phyloP scores from a whole-genome alignment of 1,139 yeast genomes.

The Suhomyces taliae region DNA sequence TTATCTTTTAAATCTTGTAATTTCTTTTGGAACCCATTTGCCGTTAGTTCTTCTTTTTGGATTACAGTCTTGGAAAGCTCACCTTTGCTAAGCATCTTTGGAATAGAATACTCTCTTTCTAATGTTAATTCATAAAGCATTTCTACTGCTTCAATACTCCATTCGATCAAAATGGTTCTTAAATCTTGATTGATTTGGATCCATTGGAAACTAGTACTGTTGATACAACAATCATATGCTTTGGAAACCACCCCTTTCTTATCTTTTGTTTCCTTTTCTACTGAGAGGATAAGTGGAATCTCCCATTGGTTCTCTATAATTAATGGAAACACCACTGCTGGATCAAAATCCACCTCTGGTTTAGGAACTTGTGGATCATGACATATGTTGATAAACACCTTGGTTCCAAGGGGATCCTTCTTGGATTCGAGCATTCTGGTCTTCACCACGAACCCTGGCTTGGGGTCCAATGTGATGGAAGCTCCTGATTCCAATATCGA shows the following conservation, averaged over 20 bases:
- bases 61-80: slow-evolving; percentile 39
- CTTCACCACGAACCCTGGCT: slow-evolving; percentile 66
- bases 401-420: slow-evolving; percentile 41
- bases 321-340: slow-evolving; percentile 59
- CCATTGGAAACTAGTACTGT: slow-evolving; percentile 62
- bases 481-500: slow-evolving; percentile 10
- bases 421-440: slow-evolving; percentile 45
- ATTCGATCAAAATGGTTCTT: slow-evolving; percentile 50
- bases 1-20: slow-evolving; percentile 34
- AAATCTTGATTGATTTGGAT: slow-evolving; percentile 54
- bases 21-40: slow-evolving; percentile 33
- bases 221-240: slow-evolving; percentile 77
- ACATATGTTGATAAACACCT: slow-evolving; percentile 79
- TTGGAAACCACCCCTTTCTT: slow-evolving; percentile 66
- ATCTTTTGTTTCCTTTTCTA: slow-evolving; percentile 55
- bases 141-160: slow-evolving; percentile 72
- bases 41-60: slow-evolving; percentile 30
- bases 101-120: slow-evolving; percentile 49
- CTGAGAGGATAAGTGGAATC: slow-evolving; percentile 73
- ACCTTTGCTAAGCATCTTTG: slow-evolving; percentile 67
- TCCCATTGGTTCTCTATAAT: slow-evolving; percentile 80
- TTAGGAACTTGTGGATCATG: slow-evolving; percentile 62
- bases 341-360: slow-evolving; percentile 49
- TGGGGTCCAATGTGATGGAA: slow-evolving; percentile 34
- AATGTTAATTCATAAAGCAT: slow-evolving; percentile 39